Base-by-base conservation (phyloP, 202 grass and related monocot species). In the Panicum virgatum region DNA sequence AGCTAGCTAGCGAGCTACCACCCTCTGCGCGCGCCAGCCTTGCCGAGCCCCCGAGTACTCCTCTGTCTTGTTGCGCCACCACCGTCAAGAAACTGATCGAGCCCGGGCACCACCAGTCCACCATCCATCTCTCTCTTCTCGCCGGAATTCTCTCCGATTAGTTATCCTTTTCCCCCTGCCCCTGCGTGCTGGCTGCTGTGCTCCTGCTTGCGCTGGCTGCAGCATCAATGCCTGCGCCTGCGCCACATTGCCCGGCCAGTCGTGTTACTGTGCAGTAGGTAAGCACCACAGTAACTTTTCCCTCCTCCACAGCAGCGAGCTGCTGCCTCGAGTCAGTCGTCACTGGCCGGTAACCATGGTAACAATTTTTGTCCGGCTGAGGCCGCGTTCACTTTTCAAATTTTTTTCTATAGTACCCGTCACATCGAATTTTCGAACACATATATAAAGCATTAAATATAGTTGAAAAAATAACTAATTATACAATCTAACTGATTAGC, bases 311-410 rank as follows among this genome's bases (percentile, higher is more conserved):
- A 58, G n/a, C 2, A 12, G 15, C 10, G 9, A 44, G 38, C 46
- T 50, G 45, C 45, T 47, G 9, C 12, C 45, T 73, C 58, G 75
- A 27, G 66, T 80, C 80, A 27, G 66, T 80, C 61, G 69, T 75
- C 80, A 79, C 85, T 78, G 73, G 57, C 63, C 0, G 11, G 60
- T 59, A 20, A 50, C 27, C n/a, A 51, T 48, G 43, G 84, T 69
- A 77, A 66, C 74, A 79, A 79, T 62, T 78, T 88, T 79, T 67
- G 68, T 74, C 75, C 81, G 80, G 50, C 67, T 73, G 66, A n/a
- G n/a, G n/a, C n/a, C n/a, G n/a, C n/a, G n/a, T n/a, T n/a, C n/a
- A n/a, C n/a, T n/a, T n/a, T n/a, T n/a, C n/a, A n/a, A n/a, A n/a
- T n/a, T n/a, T n/a, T n/a, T n/a, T n/a, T n/a, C n/a, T n/a, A n/a